Evolutionary conservation across 106 monocot genomes (phyloP).

Genomic region (Allium fistulosum): DNA sequence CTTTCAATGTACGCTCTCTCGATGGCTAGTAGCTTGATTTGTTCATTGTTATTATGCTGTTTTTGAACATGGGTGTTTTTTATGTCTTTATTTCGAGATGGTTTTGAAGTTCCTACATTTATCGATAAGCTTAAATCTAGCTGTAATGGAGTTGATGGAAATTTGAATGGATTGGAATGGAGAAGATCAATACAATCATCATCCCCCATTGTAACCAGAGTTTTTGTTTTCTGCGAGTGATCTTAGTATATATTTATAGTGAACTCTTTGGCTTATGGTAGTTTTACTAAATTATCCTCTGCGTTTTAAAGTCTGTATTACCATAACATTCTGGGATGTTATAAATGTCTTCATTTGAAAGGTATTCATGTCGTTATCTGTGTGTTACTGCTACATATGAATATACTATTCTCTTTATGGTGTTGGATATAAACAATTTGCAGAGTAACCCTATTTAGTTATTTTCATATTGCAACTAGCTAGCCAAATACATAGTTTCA

Average conservation of each 20-base stretch:
- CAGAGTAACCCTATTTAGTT: too few relatives aligned
- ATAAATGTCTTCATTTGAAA: neutral
- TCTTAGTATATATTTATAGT: constrained; percentile 1
- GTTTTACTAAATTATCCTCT: neutral
- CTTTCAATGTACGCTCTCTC: constrained; percentile 66
- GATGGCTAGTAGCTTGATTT: constrained; percentile 29
- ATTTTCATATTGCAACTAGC: constrained; percentile 1
- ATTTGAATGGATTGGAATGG: neutral
- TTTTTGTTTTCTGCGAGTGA: neutral
- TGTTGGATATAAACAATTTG: too few relatives aligned
- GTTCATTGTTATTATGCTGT: constrained; percentile 46
- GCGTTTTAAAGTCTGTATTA: neutral
- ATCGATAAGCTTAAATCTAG: constrained; percentile 63
- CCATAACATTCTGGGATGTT: neutral
- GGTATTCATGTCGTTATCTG: neutral
- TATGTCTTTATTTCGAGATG: constrained; percentile 11
- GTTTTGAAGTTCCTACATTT: constrained; percentile 10
- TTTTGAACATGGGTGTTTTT: constrained; percentile 33
- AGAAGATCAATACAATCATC: constrained; percentile 13
- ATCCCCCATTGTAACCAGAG: constrained; percentile 31
- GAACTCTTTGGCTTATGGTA: neutral
- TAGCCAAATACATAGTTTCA: neutral
- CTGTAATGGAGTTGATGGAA: constrained; percentile 4
- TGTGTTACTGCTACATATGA: neutral
- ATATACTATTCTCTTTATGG: too few relatives aligned